Evolutionary conservation across 768 basidiomycete genomes (phyloP).

Genomic region (Favolaschia claudopus): DNA sequence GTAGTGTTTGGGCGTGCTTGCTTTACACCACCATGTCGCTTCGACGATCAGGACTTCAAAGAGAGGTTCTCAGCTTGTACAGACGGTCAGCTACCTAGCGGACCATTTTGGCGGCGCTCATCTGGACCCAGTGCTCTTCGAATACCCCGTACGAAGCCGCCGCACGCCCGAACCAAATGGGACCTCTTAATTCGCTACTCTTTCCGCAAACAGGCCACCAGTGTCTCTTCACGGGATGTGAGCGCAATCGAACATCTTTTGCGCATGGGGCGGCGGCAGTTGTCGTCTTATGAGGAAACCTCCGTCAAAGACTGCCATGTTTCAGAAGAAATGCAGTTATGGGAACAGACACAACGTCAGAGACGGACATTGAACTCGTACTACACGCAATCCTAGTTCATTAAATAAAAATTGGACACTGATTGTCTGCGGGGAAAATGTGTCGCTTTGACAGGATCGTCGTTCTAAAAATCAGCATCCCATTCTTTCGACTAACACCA

Average conservation of each 20-base stretch:
- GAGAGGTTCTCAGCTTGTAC: constrained; percentile 59
- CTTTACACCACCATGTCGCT: constrained; percentile 29
- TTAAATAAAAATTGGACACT: constrained; percentile 44
- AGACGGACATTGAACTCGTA: constrained; percentile 11
- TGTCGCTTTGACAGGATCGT: constrained; percentile 42
- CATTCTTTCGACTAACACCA: neutral
- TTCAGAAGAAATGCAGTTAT: constrained; percentile 72
- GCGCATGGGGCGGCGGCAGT: constrained; percentile 69
- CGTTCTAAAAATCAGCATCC: constrained; percentile 32
- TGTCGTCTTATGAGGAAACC: constrained; percentile 73
- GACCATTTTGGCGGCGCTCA: constrained; percentile 1
- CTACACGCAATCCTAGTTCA: constrained; percentile 30
- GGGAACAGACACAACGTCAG: constrained; percentile 52
- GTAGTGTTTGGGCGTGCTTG: too few relatives aligned
- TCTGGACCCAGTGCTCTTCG: constrained; percentile 67
- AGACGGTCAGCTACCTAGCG: constrained; percentile 53
- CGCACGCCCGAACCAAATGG: constrained; percentile 66
- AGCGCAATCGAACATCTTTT: constrained; percentile 78
- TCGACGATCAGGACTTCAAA: constrained; percentile 54
- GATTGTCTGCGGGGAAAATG: constrained; percentile 46
- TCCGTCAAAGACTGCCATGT: constrained; percentile 80
- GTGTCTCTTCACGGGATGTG: constrained; percentile 71
- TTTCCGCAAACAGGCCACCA: constrained; percentile 69
- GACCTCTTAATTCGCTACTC: constrained; percentile 70
- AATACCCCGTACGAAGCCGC: constrained; percentile 75